phyloP scores from a whole-genome alignment of 2,329 filamentous ascomycete genomes.

The Aspergillus sp. region DNA sequence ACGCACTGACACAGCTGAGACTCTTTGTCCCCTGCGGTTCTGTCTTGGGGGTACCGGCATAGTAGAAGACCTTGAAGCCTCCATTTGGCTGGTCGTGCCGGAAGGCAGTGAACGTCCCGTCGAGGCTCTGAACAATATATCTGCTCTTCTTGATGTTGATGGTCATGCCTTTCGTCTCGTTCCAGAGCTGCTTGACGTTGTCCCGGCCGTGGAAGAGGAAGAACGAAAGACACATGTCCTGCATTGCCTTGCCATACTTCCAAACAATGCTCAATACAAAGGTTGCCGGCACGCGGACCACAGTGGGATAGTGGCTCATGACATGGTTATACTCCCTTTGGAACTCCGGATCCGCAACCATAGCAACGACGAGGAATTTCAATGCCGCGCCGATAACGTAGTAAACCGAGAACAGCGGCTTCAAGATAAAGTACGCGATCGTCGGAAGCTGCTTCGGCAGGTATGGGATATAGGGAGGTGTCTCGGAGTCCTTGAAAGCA shows the following conservation, averaged over 20 bases:
- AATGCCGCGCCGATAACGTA: constrained; percentile 44
- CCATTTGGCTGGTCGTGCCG: constrained; percentile 40
- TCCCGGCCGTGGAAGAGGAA: constrained; percentile 52
- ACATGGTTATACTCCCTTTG: constrained; percentile 52
- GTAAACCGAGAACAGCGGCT: constrained; percentile 43
- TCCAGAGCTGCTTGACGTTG: constrained; percentile 49
- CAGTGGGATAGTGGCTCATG: constrained; percentile 34
- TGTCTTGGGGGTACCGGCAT: constrained; percentile 41
- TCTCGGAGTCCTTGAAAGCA: constrained; percentile 25
- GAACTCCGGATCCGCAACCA: constrained; percentile 54
- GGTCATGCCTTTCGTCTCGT: constrained; percentile 51
- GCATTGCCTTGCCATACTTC: constrained; percentile 48
- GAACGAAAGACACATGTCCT: constrained; percentile 47
- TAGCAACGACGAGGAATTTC: constrained; percentile 52
- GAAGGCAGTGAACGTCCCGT: constrained; percentile 53
- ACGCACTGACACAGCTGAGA: constrained; percentile 50
- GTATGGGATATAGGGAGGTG: constrained; percentile 29
- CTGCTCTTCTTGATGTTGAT: constrained; percentile 49
- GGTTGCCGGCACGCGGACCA: constrained; percentile 38
- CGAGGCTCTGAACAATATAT: constrained; percentile 49
- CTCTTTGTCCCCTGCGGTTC: constrained; percentile 46
- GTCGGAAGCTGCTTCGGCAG: constrained; percentile 25
- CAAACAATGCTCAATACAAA: constrained; percentile 50
- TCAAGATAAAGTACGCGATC: constrained; percentile 26
- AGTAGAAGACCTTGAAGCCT: constrained; percentile 43